These are phyloP conservation scores for Bruguiera parviflora DNA, from an alignment of 345 rosid genomes.

Conservation along the genomic window DNA sequence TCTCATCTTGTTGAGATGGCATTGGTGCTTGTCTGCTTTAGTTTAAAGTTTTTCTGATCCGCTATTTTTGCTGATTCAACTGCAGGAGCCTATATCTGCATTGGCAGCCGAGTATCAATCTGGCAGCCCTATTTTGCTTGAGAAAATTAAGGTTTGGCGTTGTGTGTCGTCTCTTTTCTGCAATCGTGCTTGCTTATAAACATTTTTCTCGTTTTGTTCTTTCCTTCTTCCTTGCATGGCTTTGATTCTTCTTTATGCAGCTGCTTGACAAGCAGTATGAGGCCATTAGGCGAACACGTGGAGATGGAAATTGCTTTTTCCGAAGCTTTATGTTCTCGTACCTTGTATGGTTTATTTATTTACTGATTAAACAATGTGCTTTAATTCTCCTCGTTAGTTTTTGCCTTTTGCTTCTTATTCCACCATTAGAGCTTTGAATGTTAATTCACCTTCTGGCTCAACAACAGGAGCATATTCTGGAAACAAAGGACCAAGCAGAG, in stretches of 20 bases:
- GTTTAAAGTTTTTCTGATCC: no score
- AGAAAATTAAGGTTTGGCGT: conserved; percentile 78
- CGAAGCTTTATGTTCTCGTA: conserved; percentile 93
- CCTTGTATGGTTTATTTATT: conserved; percentile 51
- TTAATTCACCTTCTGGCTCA: conserved; percentile 9
- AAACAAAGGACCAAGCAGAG: conserved; percentile 75
- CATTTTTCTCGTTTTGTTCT: not conserved
- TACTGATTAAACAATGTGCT: not conserved
- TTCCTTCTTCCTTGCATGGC: not conserved
- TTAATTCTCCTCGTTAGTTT: not conserved
- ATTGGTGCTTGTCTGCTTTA: no score
- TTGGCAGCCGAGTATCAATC: conserved; percentile 81
- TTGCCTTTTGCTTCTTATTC: conserved; percentile 14
- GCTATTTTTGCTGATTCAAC: not conserved
- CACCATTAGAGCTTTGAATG: not conserved
- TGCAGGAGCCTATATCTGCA: conserved; percentile 82
- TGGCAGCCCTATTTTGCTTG: conserved; percentile 81
- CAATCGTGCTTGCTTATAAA: not conserved
- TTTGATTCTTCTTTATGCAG: conserved; percentile 34
- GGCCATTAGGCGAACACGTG: conserved; percentile 84
- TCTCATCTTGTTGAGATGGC: no score
- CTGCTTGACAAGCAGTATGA: conserved; percentile 61
- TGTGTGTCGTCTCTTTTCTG: not conserved
- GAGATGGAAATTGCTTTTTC: conserved; percentile 98
- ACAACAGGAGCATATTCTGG: conserved; percentile 74